Evolutionary conservation across 345 rosid species (phyloP), one percentile per base, ranked within the genome.

Genomic region (Lumnitzera littorea): DNA sequence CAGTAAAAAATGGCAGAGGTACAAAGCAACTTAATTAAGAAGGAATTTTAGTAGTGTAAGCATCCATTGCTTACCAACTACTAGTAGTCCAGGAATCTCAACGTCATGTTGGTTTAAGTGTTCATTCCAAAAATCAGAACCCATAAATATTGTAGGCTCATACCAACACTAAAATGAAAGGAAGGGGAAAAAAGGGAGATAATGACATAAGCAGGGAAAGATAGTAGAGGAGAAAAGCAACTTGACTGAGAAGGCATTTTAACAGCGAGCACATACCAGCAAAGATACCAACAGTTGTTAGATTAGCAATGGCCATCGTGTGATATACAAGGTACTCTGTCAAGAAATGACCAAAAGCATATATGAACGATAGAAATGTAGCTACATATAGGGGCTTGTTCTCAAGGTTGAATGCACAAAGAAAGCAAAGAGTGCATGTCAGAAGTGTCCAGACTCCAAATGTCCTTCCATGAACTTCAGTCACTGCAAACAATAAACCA

Each of bases 371-470:
- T 57, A 92, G 67, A 65, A 92, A 84, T 4, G 98, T 92, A 55
- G 86, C 95, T 68, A 79, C 57, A 67, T 89, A 92, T 3, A 89
- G 79, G 0, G 96, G 88, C 80, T 75, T 87, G 76, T 86, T 79
- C 13, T 89, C 87, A 24, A 76, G 90, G 79, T 92, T 85, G 56
- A 85, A 87, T 63, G 98, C 98, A 72, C 98, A 92, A 43, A 89
- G 88, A 65, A 82, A 81, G 75, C 97, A 92, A 62, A 92, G 91
- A 49, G 95, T 92, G 84, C 97, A 85, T 29, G 96, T 92, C 71
- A 92, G 67, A 53, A 89, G 95, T 1, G 98, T 92, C 98, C 98
- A 92, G 60, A 90, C 88, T 72, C 96, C 97, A 62, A 89, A 92
- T 50, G 95, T 92, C 70, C 97, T 84, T 67, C 98, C 96, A 70